These are phyloP conservation scores for Boletus smithii DNA, from an alignment of 1,284 basidiomycete species.

Conservation along the genomic window DNA sequence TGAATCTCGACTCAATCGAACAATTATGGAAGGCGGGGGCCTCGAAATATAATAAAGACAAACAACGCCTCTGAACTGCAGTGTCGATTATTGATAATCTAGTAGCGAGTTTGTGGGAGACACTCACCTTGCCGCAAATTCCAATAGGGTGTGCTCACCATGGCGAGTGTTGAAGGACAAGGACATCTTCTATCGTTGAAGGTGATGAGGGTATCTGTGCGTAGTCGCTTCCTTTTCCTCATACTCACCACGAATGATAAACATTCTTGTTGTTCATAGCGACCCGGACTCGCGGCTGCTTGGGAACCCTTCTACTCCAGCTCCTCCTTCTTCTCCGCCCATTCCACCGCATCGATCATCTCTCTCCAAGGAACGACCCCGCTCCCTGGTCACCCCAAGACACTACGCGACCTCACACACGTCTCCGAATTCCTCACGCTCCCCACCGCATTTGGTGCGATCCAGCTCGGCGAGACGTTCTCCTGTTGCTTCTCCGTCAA, in stretches of 20 bases:
- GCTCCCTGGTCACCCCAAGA: conserved; percentile 71
- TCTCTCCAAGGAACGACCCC: conserved; percentile 71
- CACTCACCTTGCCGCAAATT: neutral
- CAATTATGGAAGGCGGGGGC: no score
- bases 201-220: conserved; percentile 78
- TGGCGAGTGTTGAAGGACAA: conserved; percentile 43
- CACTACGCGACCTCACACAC: conserved; percentile 71
- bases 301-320: conserved; percentile 85
- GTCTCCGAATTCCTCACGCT: conserved; percentile 69
- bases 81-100: neutral
- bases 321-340: conserved; percentile 72
- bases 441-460: conserved; percentile 73
- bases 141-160: conserved; percentile 1
- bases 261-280: conserved; percentile 38
- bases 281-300: conserved; percentile 67
- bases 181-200: conserved; percentile 68
- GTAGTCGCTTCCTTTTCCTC: conserved; percentile 31
- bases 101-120: neutral
- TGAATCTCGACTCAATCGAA: neutral
- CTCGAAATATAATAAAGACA: conserved; percentile 21
- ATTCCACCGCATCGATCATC: conserved; percentile 71
- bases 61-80: conserved; percentile 14
- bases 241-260: conserved; percentile 5
- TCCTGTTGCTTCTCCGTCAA: conserved; percentile 75
- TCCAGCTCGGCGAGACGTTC: conserved; percentile 80